A percentile compares a stretch with the other conserved stretches of the same genome.
Evolutionary conservation across 2,329 filamentous ascomycete genomes (phyloP).

Genomic region (Colletotrichum sp.): DNA sequence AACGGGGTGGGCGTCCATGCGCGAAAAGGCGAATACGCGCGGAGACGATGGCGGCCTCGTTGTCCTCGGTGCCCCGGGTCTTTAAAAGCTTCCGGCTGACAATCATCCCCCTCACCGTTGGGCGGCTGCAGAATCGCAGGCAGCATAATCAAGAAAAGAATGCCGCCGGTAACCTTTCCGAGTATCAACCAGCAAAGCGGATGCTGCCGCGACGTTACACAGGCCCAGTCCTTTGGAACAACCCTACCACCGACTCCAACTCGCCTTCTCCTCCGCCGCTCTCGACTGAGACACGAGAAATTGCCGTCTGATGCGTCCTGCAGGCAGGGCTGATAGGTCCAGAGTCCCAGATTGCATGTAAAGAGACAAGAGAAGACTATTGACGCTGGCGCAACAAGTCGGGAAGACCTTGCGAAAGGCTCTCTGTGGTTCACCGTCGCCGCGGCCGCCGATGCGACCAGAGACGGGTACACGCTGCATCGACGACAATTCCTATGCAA

Average conservation of each 20-base stretch:
- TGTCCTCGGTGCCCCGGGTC: background rate
- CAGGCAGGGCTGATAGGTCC: background rate
- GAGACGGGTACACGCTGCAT: conserved; percentile 2
- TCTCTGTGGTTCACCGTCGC: background rate
- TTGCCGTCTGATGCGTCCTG: background rate
- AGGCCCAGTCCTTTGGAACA: background rate
- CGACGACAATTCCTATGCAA: background rate
- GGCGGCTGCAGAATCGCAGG: background rate
- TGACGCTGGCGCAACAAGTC: background rate
- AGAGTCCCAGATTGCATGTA: background rate
- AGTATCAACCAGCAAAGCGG: background rate
- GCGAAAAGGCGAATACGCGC: background rate
- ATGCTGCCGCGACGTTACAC: background rate
- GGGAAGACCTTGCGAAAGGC: conserved; percentile 5
- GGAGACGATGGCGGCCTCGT: background rate
- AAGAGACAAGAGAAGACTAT: background rate
- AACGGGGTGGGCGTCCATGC: background rate
- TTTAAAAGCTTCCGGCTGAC: background rate
- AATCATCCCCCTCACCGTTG: background rate
- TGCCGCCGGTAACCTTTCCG: background rate
- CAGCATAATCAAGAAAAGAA: background rate
- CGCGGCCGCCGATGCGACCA: background rate
- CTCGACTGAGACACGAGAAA: background rate
- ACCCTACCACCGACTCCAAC: background rate
- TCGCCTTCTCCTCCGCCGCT: background rate